Base-by-base conservation (phyloP, 1,284 basidiomycete genomes). In the Vanrija humicola region DNA sequence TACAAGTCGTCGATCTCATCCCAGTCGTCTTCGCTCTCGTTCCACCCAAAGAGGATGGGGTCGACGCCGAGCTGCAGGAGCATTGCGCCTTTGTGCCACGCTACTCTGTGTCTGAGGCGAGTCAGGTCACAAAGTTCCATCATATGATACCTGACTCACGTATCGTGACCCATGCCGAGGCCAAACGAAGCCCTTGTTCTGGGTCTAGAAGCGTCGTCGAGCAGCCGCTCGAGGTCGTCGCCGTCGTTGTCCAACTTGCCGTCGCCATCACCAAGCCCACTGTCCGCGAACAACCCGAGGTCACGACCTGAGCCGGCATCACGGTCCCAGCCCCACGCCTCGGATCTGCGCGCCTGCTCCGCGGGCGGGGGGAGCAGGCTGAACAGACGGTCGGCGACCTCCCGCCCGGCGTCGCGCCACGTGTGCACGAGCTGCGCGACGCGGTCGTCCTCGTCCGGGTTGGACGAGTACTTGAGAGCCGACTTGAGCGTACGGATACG, bases 321-420 rank as follows among this genome's bases (percentile, higher is more conserved):
- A 21, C 48, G 47, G 38, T 52, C 53, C 50, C 50, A 55, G 1
- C 39, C 45, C 49, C 52, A 52, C 15, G 25, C 29, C 48, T 39
- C 9, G 19, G 21, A 15, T 43, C 16, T 5, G 29, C 18, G 25
- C n/a, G 15, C 28, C n/a, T 48, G 38, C 38, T 52, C 44, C 12
- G 38, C 34, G 14, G 67, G 66, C 38, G 56, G 47, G 2, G 70
- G 65, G 3, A 72, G 39, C 25, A 65, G 45, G 0, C 46, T 39
- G 43, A 68, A 76, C 8, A 77, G 57, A 21, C 64, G 52, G 46
- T 75, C 75, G 6, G 68, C 66, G 10, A 74, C 59, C 18, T 69
- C 64, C 18, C 73, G 56, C 3, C 75, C 75, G 1, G 71, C 73
- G 4, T 55, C 51, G n/a, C 67, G 60, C 74, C 74, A 77, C 7